Conservation (phyloP, 495 filamentous ascomycete genomes). For the Endocarpon pusillum region DNA sequence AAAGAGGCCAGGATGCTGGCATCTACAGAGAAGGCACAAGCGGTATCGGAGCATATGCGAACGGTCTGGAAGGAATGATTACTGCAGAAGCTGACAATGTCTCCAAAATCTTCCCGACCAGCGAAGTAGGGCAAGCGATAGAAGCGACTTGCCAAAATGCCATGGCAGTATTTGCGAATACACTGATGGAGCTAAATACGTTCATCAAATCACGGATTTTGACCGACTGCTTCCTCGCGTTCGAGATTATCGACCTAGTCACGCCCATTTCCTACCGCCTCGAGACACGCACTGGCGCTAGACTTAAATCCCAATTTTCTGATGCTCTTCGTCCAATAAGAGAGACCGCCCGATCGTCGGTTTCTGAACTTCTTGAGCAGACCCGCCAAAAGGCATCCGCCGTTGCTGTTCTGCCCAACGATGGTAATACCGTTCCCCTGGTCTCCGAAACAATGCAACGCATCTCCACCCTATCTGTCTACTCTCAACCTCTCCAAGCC, state of each 20-base stretch:
- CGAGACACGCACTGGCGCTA: slow-evolving; percentile 66
- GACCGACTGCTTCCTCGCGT: slow-evolving; percentile 91
- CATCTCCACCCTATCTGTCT: slow-evolving; percentile 70
- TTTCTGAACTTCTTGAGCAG: slow-evolving; percentile 74
- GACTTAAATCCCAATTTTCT: slow-evolving; percentile 63
- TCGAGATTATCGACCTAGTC: slow-evolving; percentile 89
- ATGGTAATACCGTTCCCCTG: slow-evolving; percentile 63
- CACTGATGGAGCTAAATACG: slow-evolving; percentile 71
- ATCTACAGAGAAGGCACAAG: slow-evolving; percentile 84
- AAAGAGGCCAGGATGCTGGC: slow-evolving; percentile 51
- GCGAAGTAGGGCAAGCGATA: slow-evolving; percentile 65
- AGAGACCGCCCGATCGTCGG: slow-evolving; percentile 76
- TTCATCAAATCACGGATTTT: slow-evolving; percentile 74
- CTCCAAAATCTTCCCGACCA: slow-evolving; percentile 61
- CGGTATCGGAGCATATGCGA: slow-evolving; percentile 79
- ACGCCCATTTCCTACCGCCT: slow-evolving; percentile 62
- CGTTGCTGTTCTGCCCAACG: slow-evolving; percentile 50
- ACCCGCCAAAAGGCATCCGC: slow-evolving; percentile 48
- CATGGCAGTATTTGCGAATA: slow-evolving; percentile 67
- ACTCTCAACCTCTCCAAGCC: slow-evolving; percentile 70
- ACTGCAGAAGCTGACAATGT: slow-evolving; percentile 79
- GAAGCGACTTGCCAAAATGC: slow-evolving; percentile 58
- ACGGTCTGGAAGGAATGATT: slow-evolving; percentile 72
- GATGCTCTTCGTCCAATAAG: slow-evolving; percentile 78
- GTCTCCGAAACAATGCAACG: slow-evolving; percentile 76